Percentiles rank a stretch among this genome's conserved stretches.
These are phyloP conservation scores for Lathyrus oleraceus DNA, from an alignment of 306 rosid species.

Conservation along the genomic window DNA sequence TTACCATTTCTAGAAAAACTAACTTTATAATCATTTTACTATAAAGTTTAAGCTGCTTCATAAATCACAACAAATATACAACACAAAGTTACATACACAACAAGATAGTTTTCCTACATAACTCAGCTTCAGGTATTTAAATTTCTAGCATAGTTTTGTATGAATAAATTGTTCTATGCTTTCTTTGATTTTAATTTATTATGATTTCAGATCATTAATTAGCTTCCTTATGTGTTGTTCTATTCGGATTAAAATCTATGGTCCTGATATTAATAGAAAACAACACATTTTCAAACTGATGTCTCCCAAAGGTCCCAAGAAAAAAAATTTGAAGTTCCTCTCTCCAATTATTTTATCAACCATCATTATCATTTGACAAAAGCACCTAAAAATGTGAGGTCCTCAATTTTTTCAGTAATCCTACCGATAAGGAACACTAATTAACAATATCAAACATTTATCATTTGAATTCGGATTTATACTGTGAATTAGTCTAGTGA, in stretches of 20 bases:
- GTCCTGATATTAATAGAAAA: slow-evolving; percentile 30
- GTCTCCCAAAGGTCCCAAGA: slow-evolving; percentile 27
- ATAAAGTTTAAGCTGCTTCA: slow-evolving; percentile 2
- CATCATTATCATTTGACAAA: slow-evolving; percentile 32
- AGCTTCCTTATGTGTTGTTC: not conserved
- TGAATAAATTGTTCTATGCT: not conserved
- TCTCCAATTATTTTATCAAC: slow-evolving; percentile 28
- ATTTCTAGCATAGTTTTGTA: not conserved
- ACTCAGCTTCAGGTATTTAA: slow-evolving; percentile 35
- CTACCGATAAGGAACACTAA: not conserved
- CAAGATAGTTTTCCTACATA: not conserved
- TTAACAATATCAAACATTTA: too few species aligned
- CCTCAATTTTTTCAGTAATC: slow-evolving; percentile 11
- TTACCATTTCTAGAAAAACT: slow-evolving; percentile 29
- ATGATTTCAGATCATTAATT: not conserved
- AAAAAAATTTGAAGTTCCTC: not conserved
- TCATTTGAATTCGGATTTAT: too few species aligned
- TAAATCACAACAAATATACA: slow-evolving; percentile 15
- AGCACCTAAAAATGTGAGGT: slow-evolving; percentile 35
- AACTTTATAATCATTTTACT: slow-evolving; percentile 28
- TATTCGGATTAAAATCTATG: not conserved
- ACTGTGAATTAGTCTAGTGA: too few species aligned
- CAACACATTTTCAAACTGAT: slow-evolving; percentile 23
- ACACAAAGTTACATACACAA: not conserved
- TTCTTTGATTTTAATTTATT: not conserved